Evolutionary conservation across 495 filamentous ascomycete genomes (phyloP).

Genomic region (Beverwykella pulmonaria): DNA sequence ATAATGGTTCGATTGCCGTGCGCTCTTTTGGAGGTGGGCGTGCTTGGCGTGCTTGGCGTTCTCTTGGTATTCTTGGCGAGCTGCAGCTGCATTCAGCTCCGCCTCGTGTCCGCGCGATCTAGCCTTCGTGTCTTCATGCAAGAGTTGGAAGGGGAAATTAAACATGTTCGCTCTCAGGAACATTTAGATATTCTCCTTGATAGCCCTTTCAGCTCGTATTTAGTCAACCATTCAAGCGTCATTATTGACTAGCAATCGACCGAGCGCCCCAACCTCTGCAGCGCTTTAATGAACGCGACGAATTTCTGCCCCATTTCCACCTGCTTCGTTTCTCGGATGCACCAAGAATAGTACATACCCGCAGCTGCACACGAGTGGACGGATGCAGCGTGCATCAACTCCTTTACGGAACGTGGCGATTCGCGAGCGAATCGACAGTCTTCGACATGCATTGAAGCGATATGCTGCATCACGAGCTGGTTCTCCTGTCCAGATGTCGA

Average conservation of each 20-base stretch:
- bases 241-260: background rate
- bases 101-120: background rate
- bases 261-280: background rate
- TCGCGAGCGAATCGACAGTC: background rate
- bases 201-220: background rate
- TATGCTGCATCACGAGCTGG: background rate
- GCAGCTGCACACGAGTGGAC: background rate
- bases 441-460: background rate
- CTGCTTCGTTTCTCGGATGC: background rate
- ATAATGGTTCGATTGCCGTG: no score
- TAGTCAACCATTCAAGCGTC: background rate
- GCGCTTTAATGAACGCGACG: background rate
- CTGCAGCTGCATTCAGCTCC: background rate
- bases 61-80: background rate
- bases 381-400: background rate
- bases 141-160: background rate
- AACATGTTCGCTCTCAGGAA: background rate
- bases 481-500: background rate
- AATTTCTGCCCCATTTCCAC: background rate
- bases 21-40: no score
- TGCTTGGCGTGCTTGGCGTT: no score
- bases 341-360: background rate
- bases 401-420: background rate
- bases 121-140: background rate
- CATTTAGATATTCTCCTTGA: background rate